A percentile compares a stretch with the other conserved stretches of the same genome.
Evolutionary conservation across 2,329 filamentous ascomycete genomes (phyloP).

Genomic region (Xylogone sp.): DNA sequence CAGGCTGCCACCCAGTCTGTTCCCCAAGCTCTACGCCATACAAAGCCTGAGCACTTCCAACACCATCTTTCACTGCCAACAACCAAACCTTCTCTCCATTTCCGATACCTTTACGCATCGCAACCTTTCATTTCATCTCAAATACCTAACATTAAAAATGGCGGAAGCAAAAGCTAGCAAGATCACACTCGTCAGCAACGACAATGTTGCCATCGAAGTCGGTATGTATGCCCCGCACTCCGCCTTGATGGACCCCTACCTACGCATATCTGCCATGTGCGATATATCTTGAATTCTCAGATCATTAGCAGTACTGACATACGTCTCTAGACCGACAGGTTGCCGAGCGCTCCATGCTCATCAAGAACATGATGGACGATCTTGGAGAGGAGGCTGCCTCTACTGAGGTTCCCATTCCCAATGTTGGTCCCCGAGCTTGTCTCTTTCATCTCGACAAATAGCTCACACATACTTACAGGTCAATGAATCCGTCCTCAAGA

Average conservation of each 20-base stretch:
- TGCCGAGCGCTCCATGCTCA: slow-evolving; percentile 86
- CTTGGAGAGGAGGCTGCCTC: slow-evolving; percentile 61
- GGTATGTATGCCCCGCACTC: slow-evolving; percentile 36
- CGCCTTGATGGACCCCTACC: not conserved
- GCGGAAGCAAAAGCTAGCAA: slow-evolving; percentile 22
- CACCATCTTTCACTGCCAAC: too few species aligned
- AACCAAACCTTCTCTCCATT: not conserved
- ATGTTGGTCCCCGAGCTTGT: slow-evolving; percentile 45
- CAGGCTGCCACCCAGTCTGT: not conserved
- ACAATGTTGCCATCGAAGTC: slow-evolving; percentile 43
- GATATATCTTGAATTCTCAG: not conserved
- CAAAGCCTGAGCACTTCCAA: not conserved
- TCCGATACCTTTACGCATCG: not conserved
- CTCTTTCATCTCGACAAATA: slow-evolving; percentile 3
- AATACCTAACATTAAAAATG: slow-evolving; percentile 21
- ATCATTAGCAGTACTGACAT: not conserved
- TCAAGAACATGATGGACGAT: slow-evolving; percentile 98
- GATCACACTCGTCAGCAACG: slow-evolving; percentile 46
- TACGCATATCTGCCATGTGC: too few species aligned
- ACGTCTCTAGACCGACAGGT: slow-evolving; percentile 67
- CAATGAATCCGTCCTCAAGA: slow-evolving; percentile 88
- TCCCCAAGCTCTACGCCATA: not conserved
- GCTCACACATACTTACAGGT: slow-evolving; percentile 49
- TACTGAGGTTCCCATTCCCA: slow-evolving; percentile 72
- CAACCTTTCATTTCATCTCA: not conserved